phyloP scores from a whole-genome alignment of 2,329 filamentous ascomycete species.

The Orbilia oligospora region DNA sequence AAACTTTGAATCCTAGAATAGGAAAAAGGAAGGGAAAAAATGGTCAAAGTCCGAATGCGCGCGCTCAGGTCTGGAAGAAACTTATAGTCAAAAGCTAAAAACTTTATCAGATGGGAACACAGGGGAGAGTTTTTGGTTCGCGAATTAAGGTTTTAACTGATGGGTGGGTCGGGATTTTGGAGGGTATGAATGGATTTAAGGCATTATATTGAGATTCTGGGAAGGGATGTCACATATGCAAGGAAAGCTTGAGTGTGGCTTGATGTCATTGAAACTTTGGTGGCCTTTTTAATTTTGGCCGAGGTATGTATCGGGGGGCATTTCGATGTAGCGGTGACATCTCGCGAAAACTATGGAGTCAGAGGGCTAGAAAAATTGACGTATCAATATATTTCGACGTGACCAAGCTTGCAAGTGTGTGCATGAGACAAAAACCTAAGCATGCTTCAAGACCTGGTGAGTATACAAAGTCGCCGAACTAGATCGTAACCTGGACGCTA shows the following conservation, averaged over 20 bases:
- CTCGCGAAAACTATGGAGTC: not conserved
- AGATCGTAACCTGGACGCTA: too few species aligned
- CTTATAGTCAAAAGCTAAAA: not conserved
- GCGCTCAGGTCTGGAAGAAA: not conserved
- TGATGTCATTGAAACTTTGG: conserved; percentile 1
- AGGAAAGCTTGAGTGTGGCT: not conserved
- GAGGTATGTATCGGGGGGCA: not conserved
- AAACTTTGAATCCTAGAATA: conserved; percentile 21
- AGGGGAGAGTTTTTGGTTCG: not conserved
- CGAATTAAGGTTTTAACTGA: conserved; percentile 5
- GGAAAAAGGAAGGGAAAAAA: not conserved
- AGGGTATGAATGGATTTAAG: not conserved
- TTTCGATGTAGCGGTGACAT: not conserved
- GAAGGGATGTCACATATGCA: not conserved
- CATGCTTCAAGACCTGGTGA: too few species aligned
- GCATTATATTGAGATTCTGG: not conserved
- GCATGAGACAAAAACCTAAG: too few species aligned
- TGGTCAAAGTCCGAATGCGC: not conserved
- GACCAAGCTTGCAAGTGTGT: too few species aligned
- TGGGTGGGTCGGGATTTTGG: not conserved
- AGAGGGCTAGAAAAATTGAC: too few species aligned
- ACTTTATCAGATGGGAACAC: not conserved
- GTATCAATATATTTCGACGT: too few species aligned
- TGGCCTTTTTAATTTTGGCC: not conserved
- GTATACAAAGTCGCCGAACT: too few species aligned